These are phyloP conservation scores for Leccinum subatratum DNA, from an alignment of 1,284 basidiomycete genomes.

Conservation along the genomic window DNA sequence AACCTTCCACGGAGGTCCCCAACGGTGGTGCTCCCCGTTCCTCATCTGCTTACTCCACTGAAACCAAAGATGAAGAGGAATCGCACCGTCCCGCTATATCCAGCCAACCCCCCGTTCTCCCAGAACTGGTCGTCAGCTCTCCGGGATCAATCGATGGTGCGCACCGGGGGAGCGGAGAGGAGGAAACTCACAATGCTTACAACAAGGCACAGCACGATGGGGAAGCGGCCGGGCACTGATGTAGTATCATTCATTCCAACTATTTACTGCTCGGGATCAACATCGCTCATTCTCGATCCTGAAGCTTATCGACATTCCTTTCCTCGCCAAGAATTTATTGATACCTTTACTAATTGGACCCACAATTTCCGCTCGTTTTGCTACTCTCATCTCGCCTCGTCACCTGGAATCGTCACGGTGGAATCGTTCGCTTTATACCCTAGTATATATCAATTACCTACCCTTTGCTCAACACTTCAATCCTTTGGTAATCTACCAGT, in stretches of 20 bases:
- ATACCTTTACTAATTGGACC: constrained; percentile 5
- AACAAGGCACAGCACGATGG: constrained; percentile 24
- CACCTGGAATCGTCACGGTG: constrained; percentile 1
- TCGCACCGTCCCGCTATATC: constrained; percentile 24
- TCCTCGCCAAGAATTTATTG: not conserved
- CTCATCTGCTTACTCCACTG: constrained; percentile 30
- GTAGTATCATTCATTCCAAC: not conserved
- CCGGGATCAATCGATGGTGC: constrained; percentile 33
- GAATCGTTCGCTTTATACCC: constrained; percentile 14
- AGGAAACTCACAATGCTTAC: constrained; percentile 15
- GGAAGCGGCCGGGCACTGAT: constrained; percentile 22
- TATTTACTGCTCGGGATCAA: not conserved
- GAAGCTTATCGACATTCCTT: not conserved
- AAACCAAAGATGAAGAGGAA: constrained; percentile 25
- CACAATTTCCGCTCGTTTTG: constrained; percentile 21
- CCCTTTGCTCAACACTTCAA: constrained; percentile 1
- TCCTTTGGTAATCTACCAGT: not conserved
- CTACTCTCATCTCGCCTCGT: not conserved
- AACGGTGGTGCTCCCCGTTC: constrained; percentile 20
- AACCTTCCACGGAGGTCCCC: constrained; percentile 29
- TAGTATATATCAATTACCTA: constrained; percentile 5
- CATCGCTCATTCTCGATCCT: not conserved
- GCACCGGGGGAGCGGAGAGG: constrained; percentile 18
- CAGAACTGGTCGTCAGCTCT: constrained; percentile 35
- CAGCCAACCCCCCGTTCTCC: constrained; percentile 33